Conservation (phyloP, 1,284 basidiomycete genomes). For the Amylostereum chailletii region DNA sequence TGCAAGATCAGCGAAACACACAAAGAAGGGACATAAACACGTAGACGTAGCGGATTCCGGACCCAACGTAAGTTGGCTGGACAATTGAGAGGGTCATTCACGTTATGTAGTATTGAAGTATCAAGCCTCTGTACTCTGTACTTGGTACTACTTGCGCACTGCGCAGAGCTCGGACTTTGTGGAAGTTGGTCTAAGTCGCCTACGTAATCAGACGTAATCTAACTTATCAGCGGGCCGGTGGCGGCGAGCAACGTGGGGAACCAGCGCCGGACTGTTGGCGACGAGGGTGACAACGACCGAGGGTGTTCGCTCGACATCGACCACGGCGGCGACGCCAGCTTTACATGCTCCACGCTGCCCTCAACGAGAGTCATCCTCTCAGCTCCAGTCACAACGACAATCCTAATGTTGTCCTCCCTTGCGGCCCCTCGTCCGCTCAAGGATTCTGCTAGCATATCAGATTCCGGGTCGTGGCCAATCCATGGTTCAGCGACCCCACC, state of each 20-base stretch:
- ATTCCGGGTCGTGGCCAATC: constrained; percentile 8
- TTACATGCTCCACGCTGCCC: constrained; percentile 13
- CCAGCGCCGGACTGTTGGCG: neutral
- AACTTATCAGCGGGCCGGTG: neutral
- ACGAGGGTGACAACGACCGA: too few relatives aligned
- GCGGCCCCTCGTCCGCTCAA: constrained; percentile 10
- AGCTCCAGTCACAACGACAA: constrained; percentile 9
- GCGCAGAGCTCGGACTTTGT: too few relatives aligned
- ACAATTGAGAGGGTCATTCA: too few relatives aligned
- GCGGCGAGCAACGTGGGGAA: neutral
- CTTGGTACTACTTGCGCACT: too few relatives aligned
- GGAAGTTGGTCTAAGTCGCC: too few relatives aligned
- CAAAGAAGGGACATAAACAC: too few relatives aligned
- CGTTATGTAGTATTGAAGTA: too few relatives aligned
- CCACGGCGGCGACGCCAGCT: constrained; percentile 3
- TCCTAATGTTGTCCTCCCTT: constrained; percentile 13
- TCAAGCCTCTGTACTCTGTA: too few relatives aligned
- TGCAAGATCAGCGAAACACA: too few relatives aligned
- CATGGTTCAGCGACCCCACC: constrained; percentile 8
- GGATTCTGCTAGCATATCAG: constrained; percentile 12
- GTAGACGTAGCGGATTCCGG: too few relatives aligned
- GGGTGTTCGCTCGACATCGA: neutral
- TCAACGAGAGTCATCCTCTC: constrained; percentile 15
- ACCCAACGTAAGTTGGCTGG: too few relatives aligned
- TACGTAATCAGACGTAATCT: too few relatives aligned